Conservation (phyloP, 768 basidiomycete species). For the Omphalotus guepiniiformis region DNA sequence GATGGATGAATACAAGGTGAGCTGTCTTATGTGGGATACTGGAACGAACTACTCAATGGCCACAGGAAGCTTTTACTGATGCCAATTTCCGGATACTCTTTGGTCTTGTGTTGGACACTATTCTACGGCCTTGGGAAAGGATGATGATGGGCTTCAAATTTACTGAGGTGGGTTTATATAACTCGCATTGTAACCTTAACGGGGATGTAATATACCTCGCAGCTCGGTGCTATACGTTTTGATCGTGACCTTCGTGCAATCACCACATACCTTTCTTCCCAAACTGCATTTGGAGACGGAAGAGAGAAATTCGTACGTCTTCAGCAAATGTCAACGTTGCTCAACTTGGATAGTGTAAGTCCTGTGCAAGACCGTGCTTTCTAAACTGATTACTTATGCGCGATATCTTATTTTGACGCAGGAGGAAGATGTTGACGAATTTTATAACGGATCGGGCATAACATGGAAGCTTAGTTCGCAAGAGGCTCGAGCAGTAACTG, state of each 20-base stretch:
- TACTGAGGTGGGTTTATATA: slow-evolving; percentile 64
- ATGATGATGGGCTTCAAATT: slow-evolving; percentile 74
- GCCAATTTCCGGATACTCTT: slow-evolving; percentile 86
- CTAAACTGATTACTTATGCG: slow-evolving; percentile 13
- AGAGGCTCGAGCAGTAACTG: slow-evolving; percentile 70
- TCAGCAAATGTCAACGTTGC: slow-evolving; percentile 88
- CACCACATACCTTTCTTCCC: slow-evolving; percentile 77
- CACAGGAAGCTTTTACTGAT: slow-evolving; percentile 82
- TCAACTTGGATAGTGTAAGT: slow-evolving; percentile 81
- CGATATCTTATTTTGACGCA: slow-evolving; percentile 30
- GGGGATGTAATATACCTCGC: slow-evolving; percentile 3
- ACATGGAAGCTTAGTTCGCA: slow-evolving; percentile 77
- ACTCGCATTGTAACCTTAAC: not conserved
- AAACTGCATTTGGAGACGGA: slow-evolving; percentile 85
- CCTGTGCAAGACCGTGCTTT: not conserved
- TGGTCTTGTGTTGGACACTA: slow-evolving; percentile 75
- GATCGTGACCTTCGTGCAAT: slow-evolving; percentile 89
- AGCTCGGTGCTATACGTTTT: slow-evolving; percentile 96
- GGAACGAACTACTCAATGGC: not conserved
- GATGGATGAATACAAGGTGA: slow-evolving; percentile 84
- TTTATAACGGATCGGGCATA: slow-evolving; percentile 91
- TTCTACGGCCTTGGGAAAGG: slow-evolving; percentile 97
- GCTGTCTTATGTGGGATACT: slow-evolving; percentile 9
- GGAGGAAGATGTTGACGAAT: slow-evolving; percentile 95
- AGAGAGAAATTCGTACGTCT: slow-evolving; percentile 89